Base-by-base conservation (phyloP, 176 grass and related monocot genomes). In the Luzula sylvatica region DNA sequence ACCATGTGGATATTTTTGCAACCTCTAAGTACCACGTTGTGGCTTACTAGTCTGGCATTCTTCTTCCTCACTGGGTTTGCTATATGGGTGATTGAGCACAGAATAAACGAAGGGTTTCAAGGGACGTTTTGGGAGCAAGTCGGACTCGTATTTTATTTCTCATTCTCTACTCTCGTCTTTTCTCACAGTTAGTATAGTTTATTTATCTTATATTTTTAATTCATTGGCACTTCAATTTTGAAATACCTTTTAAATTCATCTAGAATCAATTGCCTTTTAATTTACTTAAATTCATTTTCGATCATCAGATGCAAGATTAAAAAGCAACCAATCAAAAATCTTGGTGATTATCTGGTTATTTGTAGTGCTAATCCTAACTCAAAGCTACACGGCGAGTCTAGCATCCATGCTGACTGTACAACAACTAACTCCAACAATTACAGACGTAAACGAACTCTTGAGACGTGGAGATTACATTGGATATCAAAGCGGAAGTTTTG, bases 301-400 rank as follows among this genome's bases (percentile, higher is more conserved):
- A 9, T 18, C 50, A 26, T 46, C 4, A 86, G 77, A 35, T 12
- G 69, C 70, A 53, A 93, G 65, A 27, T 45, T 86, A 22, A 40
- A 28, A 51, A 81, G 77, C 50, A 79, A 65, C 54, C 17, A 71
- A 11, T 78, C 87, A 3, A 85, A 56, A 50, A 26, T 93, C 27
- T 27, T 54, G 42, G 55, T 93, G 40, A 75, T 85, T 11, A 55
- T 81, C 26, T 85, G 81, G 80, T 55, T 75, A 40, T 85, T 93
- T 15, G 65, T 68, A 22, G 77, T 85, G 30, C 44, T 81, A 30
- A 68, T 86, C 61, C 51, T 82, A 56, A 79, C 71, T 42, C 75
- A 74, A 50, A 93, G 73, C 61, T 93, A 93, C 60, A 68, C 69
- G 0, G 81, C 81, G 26, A 86, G 79, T 59, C 49, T 83, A 14